Base-by-base conservation (phyloP, 225 moss, liverwort and hornwort genomes). In the Pseudisothecium myosuroides region DNA sequence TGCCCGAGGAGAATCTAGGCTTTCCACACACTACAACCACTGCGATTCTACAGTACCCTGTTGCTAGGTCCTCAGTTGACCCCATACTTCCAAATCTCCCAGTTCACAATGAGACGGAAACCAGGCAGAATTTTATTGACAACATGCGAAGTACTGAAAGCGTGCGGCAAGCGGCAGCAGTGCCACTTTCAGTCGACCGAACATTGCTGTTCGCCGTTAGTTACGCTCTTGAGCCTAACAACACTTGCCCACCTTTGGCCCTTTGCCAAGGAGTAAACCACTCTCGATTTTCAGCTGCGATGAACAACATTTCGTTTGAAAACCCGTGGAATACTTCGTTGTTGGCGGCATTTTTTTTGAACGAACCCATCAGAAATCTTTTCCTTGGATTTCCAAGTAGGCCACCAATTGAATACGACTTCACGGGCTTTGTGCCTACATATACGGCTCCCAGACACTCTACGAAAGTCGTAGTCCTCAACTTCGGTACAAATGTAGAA, bases 321-420 rank as follows among this genome's bases (percentile, higher is more conserved):
- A 94, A 92, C 67, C 94, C 94, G 36, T 92, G 91, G 92, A 94
- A 94, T 54, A 94, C 92, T 45, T 94, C 94, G 71, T 88, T 94
- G 83, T 66, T 92, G 88, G 86, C 29, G 71, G 94, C 94, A 34
- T 93, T 94, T 81, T 93, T 93, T 62, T 82, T 88, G 50, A 91
- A 93, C 65, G 89, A 93, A 55, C 59, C 89, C 39, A 28, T 90
- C 63, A 90, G 80, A 73, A 89, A 78, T 45, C 83, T 67, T 66
- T 92, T 92, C 34, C 88, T 88, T 80, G 93, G 87, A 37, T 94
- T 94, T 87, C 94, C 94, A 59, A 91, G 83, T n/a, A 90, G 68
- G 50, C 94, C 94, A 66, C 43, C 74, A 49, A 6, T 52, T 67
- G 64, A 84, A 32, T 93, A 92, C 83, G 87, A 94, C 80, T 93